A percentile compares a stretch with the other conserved stretches of the same genome.
phyloP scores from a whole-genome alignment of 2,329 filamentous ascomycete species.

The Sporothrix pallida region DNA sequence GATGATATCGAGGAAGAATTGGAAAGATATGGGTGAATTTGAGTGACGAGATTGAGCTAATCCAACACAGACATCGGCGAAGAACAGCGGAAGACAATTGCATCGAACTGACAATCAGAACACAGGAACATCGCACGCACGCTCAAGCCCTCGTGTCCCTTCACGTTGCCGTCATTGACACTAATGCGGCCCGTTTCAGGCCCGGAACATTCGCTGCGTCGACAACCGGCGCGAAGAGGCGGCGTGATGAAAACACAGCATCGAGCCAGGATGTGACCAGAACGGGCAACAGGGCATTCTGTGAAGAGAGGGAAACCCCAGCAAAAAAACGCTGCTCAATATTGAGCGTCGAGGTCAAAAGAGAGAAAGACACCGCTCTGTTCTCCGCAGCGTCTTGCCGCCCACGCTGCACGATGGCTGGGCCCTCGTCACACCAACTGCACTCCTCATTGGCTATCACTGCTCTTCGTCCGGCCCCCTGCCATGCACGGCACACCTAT shows the following conservation, averaged over 20 bases:
- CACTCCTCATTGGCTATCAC: conserved; percentile 48
- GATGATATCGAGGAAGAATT: not conserved
- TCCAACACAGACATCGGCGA: not conserved
- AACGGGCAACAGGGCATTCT: not conserved
- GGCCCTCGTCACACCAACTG: conserved; percentile 48
- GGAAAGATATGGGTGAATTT: no score
- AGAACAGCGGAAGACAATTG: not conserved
- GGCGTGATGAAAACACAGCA: conserved; percentile 26
- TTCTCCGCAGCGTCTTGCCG: conserved; percentile 49
- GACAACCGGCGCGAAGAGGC: conserved; percentile 21
- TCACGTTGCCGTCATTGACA: conserved; percentile 8
- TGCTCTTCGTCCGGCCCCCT: not conserved
- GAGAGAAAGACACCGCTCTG: conserved; percentile 12
- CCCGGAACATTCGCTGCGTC: conserved; percentile 23
- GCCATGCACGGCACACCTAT: conserved; percentile 44
- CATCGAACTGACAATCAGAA: not conserved
- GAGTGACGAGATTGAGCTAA: not conserved
- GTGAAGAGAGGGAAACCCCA: no score
- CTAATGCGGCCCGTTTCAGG: conserved; percentile 34
- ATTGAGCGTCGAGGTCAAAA: not conserved
- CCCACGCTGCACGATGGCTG: conserved; percentile 49
- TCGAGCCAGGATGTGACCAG: conserved; percentile 1
- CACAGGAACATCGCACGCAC: not conserved
- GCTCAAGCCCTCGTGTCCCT: not conserved
- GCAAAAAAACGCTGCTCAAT: no score